Conservation (phyloP, 805 yeast species). For the Ogataea henricii region DNA sequence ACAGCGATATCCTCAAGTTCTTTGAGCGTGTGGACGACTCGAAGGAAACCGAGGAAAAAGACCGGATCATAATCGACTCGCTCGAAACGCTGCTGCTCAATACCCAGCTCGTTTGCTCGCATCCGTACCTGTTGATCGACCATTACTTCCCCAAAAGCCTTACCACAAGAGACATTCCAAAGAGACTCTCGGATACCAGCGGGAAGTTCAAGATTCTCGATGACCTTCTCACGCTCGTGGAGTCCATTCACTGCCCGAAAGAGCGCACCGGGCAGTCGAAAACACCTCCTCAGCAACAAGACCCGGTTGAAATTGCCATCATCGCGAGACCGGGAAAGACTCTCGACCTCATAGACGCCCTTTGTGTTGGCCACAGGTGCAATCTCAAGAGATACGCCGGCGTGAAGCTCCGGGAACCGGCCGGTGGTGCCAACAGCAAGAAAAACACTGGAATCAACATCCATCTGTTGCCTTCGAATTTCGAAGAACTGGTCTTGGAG, state of each 20-base stretch:
- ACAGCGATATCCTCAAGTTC: constrained; percentile 84
- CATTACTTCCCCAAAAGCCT: constrained; percentile 85
- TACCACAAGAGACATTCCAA: constrained; percentile 68
- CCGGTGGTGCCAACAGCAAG: constrained; percentile 25
- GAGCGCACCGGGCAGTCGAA: constrained; percentile 11
- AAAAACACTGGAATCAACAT: constrained; percentile 29
- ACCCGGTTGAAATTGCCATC: constrained; percentile 59
- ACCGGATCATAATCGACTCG: constrained; percentile 68
- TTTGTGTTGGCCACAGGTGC: constrained; percentile 62
- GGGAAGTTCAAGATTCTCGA: constrained; percentile 79
- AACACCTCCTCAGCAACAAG: constrained; percentile 7
- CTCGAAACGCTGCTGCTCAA: constrained; percentile 74
- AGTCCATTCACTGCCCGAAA: constrained; percentile 32
- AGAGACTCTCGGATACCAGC: constrained; percentile 70
- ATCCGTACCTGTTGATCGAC: constrained; percentile 82
- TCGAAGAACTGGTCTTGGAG: constrained; percentile 24
- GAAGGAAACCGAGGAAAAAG: constrained; percentile 34
- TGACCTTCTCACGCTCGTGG: constrained; percentile 60
- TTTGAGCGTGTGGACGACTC: constrained; percentile 61
- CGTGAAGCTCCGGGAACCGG: constrained; percentile 52
- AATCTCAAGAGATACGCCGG: constrained; percentile 64
- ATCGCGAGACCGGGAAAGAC: constrained; percentile 69
- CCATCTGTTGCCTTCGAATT: constrained; percentile 47
- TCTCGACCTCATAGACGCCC: constrained; percentile 72
- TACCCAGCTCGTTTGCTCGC: constrained; percentile 79